A percentile compares a stretch with the other conserved stretches of the same genome.
Conservation (phyloP, 2,329 filamentous ascomycete species). For the Alternaria ventricosa region DNA sequence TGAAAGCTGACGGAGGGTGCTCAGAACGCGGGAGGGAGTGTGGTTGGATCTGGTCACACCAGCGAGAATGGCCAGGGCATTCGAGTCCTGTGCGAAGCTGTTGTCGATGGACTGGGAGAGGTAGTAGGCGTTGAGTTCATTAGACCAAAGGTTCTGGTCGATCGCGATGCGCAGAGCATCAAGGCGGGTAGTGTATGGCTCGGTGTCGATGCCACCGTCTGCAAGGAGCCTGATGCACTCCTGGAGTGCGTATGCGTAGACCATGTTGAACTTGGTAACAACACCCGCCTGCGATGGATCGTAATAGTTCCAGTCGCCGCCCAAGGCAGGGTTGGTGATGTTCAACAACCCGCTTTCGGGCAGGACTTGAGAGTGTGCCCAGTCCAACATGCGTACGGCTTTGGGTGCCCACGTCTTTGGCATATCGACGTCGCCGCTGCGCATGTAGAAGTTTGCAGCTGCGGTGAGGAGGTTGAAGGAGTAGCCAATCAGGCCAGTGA, state of each 20-base stretch:
- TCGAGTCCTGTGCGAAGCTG: not conserved
- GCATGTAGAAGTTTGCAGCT: slow-evolving; percentile 35
- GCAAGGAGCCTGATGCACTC: not conserved
- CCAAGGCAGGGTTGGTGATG: not conserved
- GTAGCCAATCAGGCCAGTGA: slow-evolving; percentile 47
- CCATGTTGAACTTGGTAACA: not conserved
- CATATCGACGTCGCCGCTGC: slow-evolving; percentile 36
- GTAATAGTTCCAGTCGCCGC: not conserved
- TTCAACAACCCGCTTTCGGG: slow-evolving; percentile 7
- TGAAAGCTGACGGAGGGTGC: not conserved
- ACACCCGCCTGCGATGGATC: not conserved
- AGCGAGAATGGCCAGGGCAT: not conserved
- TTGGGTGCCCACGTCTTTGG: slow-evolving; percentile 35
- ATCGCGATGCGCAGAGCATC: not conserved
- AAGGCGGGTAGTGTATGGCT: not conserved
- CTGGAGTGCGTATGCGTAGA: not conserved
- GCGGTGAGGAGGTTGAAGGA: slow-evolving; percentile 42
- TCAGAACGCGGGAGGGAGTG: not conserved
- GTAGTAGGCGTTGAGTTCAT: not conserved
- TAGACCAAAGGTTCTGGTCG: not conserved
- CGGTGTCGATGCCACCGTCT: not conserved
- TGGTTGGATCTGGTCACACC: not conserved
- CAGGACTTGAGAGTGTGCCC: slow-evolving; percentile 40
- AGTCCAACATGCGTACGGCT: slow-evolving; percentile 43
- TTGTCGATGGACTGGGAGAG: not conserved